Conservation (phyloP, 192 early-diverging fungal genomes). For the Coemansia aciculifera region DNA sequence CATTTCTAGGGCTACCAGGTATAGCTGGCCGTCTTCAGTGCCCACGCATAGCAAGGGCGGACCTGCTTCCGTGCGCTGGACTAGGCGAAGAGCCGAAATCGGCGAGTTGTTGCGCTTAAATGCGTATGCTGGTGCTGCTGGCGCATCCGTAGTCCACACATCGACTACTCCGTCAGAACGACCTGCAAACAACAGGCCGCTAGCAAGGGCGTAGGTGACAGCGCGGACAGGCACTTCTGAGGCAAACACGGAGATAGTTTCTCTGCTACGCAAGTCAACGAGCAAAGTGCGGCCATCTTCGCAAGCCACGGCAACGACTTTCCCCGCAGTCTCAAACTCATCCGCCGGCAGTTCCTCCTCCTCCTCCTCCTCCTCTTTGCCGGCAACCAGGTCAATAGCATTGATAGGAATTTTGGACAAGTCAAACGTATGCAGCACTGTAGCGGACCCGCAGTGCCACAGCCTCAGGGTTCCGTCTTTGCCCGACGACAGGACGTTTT, state of each 20-base stretch:
- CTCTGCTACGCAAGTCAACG: conserved; percentile 16
- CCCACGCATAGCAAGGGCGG: conserved; percentile 32
- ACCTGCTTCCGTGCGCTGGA: conserved; percentile 7
- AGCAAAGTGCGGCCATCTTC: conserved; percentile 43
- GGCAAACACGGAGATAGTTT: conserved; percentile 22
- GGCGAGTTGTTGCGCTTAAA: conserved; percentile 39
- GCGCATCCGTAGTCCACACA: conserved; percentile 18
- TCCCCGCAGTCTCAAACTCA: conserved; percentile 34
- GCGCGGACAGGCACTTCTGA: conserved; percentile 29
- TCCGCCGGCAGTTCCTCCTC: neutral
- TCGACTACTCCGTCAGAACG: conserved; percentile 32
- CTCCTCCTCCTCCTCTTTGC: neutral
- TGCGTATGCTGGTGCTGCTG: conserved; percentile 1
- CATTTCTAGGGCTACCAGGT: neutral
- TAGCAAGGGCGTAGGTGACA: conserved; percentile 27
- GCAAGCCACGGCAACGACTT: conserved; percentile 27
- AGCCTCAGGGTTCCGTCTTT: conserved; percentile 48
- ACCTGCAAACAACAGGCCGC: conserved; percentile 17
- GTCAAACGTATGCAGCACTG: conserved; percentile 22
- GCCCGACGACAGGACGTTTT: conserved; percentile 61
- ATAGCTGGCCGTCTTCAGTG: conserved; percentile 50
- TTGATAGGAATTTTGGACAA: conserved; percentile 37
- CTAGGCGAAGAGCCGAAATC: conserved; percentile 31
- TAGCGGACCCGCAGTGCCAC: conserved; percentile 45
- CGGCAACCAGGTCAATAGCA: conserved; percentile 14